Evolutionary conservation across 257 asterid species (phyloP), one percentile per base, ranked within the genome.

Genomic region (Scutellaria galericulata): DNA sequence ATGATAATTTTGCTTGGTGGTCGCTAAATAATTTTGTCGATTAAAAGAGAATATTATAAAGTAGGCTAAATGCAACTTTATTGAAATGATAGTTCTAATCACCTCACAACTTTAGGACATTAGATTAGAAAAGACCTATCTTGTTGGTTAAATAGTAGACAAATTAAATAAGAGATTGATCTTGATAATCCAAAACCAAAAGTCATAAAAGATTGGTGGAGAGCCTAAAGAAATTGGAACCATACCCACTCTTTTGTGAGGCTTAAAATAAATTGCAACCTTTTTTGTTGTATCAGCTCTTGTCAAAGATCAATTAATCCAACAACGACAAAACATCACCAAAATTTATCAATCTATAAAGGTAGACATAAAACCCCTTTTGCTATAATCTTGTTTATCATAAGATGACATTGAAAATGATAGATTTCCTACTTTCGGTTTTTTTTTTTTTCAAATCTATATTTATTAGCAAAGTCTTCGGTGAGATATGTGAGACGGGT

Each of bases 101-200:
- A 18, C 69, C 58, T 61, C 42, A 60, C 53, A 14, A 3, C 37
- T 37, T 61, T 59, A 22, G 20, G 12, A 57, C 22, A 44, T 27
- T 6, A 35, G 14, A 27, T 35, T 20, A 46, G 40, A 11, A 7
- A n/a, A 46, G 9, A 48, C 1, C 42, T 39, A 47, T 72, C 73
- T 62, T 76, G 84, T 69, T 74, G 47, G 76, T 54, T 70, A 74
- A 75, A 83, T 71, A 59, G 73, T 48, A 27, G 79, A 68, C 85
- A 76, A 22, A 76, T 22, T 37, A 24, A 46, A 76, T 22, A 46
- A 68, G 27, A 72, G 50, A 31, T 35, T 4, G 5, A 2, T 57
- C 27, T 46, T 47, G 50, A 39, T 7, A 59, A 22, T 55, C 42
- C 13, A 60, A 31, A 31, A 31, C 9, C n/a, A 35, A 44, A 48